Evolutionary conservation across 2,329 filamentous ascomycete genomes (phyloP).

Genomic region (Ambrosiella beaveri): DNA sequence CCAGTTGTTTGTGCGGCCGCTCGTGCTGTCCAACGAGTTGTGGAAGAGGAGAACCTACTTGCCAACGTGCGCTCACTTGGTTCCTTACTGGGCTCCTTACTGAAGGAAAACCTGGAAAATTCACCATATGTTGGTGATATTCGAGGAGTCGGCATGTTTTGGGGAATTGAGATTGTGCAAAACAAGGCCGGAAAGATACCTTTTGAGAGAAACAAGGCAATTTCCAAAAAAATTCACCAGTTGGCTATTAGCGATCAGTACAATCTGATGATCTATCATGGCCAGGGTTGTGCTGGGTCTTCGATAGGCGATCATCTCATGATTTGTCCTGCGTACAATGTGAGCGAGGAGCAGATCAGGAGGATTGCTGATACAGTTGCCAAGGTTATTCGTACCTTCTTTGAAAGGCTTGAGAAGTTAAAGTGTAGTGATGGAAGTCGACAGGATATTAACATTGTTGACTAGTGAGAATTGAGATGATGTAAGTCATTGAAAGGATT

Average conservation of each 20-base stretch:
- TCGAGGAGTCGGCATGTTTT: slow-evolving; percentile 38
- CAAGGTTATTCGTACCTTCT: neutral
- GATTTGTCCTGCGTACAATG: slow-evolving; percentile 50
- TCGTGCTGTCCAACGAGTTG: slow-evolving; percentile 42
- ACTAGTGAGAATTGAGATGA: too few species aligned
- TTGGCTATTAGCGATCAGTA: neutral
- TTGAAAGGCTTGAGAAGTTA: neutral
- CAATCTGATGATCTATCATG: slow-evolving; percentile 6
- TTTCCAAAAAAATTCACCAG: neutral
- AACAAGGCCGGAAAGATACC: slow-evolving; percentile 22
- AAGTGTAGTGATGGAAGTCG: neutral
- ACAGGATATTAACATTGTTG: neutral
- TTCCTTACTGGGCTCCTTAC: slow-evolving; percentile 24
- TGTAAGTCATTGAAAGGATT: too few species aligned
- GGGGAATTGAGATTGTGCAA: slow-evolving; percentile 30
- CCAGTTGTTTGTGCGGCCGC: slow-evolving; percentile 42
- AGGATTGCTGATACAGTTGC: neutral
- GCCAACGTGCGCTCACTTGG: slow-evolving; percentile 41
- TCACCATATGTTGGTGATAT: slow-evolving; percentile 41
- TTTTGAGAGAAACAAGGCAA: slow-evolving; percentile 16
- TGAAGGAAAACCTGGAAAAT: slow-evolving; percentile 26
- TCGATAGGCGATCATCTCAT: slow-evolving; percentile 50
- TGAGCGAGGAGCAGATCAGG: slow-evolving; percentile 23
- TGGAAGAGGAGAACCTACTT: slow-evolving; percentile 39
- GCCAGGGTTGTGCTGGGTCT: slow-evolving; percentile 6